Evolutionary conservation across 2,329 filamentous ascomycete genomes (phyloP).

Genomic region (Xylariaceae sp.): DNA sequence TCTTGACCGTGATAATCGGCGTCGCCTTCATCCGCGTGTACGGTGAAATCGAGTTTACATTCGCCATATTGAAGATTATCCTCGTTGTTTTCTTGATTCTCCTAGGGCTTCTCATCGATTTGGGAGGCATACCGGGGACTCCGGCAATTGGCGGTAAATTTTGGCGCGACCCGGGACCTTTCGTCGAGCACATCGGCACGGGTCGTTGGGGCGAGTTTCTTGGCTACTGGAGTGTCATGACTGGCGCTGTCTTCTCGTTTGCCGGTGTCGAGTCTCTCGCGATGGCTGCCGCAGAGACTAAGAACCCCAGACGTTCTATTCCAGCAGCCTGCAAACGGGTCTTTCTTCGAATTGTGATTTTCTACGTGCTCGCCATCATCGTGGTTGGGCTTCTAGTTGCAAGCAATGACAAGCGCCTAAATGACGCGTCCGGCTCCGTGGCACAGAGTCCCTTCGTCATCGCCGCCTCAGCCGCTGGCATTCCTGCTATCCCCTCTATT

Average conservation of each 20-base stretch:
- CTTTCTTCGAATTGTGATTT: slow-evolving; percentile 48
- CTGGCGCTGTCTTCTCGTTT: slow-evolving; percentile 41
- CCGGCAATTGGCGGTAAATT: slow-evolving; percentile 60
- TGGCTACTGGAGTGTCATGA: slow-evolving; percentile 49
- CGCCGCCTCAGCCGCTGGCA: slow-evolving; percentile 61
- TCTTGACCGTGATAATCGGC: slow-evolving; percentile 51
- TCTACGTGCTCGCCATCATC: slow-evolving; percentile 52
- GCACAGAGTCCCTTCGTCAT: slow-evolving; percentile 62
- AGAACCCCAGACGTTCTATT: slow-evolving; percentile 44
- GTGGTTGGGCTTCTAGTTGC: slow-evolving; percentile 56
- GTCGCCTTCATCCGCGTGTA: slow-evolving; percentile 53
- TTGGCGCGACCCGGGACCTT: slow-evolving; percentile 63
- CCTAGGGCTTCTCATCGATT: slow-evolving; percentile 56
- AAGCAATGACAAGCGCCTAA: slow-evolving; percentile 45
- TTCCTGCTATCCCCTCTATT: slow-evolving; percentile 61
- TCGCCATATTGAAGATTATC: slow-evolving; percentile 51
- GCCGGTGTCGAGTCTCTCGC: slow-evolving; percentile 48
- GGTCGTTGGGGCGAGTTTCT: slow-evolving; percentile 58
- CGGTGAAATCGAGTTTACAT: slow-evolving; percentile 53
- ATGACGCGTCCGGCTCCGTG: slow-evolving; percentile 40
- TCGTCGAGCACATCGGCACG: slow-evolving; percentile 57
- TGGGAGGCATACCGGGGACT: slow-evolving; percentile 55
- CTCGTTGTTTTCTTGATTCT: slow-evolving; percentile 58
- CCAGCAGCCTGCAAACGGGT: slow-evolving; percentile 52
- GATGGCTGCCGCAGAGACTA: slow-evolving; percentile 43